Evolutionary conservation across 2,329 filamentous ascomycete species (phyloP).

Genomic region (Dothistroma septosporum): DNA sequence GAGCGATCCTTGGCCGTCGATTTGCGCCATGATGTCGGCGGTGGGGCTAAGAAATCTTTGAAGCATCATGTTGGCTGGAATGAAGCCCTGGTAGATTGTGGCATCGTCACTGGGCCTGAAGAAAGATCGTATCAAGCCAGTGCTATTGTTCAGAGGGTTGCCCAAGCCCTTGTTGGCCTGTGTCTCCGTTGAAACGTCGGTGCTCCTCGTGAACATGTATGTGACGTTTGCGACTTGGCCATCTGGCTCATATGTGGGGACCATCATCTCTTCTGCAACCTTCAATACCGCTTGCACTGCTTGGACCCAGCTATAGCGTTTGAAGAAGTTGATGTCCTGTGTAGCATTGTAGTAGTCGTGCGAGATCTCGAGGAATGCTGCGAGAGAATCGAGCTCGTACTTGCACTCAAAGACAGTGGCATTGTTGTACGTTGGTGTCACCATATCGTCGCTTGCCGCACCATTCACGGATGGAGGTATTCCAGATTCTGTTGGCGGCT

Average conservation of each 20-base stretch:
- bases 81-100: conserved; percentile 49
- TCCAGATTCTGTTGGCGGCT: conserved; percentile 48
- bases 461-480: conserved; percentile 39
- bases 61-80: conserved; percentile 66
- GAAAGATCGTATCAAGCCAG: conserved; percentile 47
- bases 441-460: conserved; percentile 39
- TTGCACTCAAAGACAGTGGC: conserved; percentile 51
- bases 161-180: conserved; percentile 52
- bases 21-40: conserved; percentile 50
- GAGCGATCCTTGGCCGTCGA: conserved; percentile 47
- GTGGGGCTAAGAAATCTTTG: conserved; percentile 56
- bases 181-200: conserved; percentile 45
- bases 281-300: conserved; percentile 45
- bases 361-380: conserved; percentile 49
- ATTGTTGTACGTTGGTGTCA: conserved; percentile 43
- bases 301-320: conserved; percentile 45
- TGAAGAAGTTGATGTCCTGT: conserved; percentile 47
- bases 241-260: conserved; percentile 46
- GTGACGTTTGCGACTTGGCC: conserved; percentile 43
- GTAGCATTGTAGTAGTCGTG: conserved; percentile 49
- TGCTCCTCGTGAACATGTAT: conserved; percentile 45
- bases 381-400: conserved; percentile 52
- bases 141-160: conserved; percentile 47
- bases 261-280: conserved; percentile 46
- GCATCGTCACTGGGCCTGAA: conserved; percentile 51